A percentile compares a stretch with the other conserved stretches of the same genome.
Conservation (phyloP, 768 basidiomycete genomes). For the Tephrocybe sp. region DNA sequence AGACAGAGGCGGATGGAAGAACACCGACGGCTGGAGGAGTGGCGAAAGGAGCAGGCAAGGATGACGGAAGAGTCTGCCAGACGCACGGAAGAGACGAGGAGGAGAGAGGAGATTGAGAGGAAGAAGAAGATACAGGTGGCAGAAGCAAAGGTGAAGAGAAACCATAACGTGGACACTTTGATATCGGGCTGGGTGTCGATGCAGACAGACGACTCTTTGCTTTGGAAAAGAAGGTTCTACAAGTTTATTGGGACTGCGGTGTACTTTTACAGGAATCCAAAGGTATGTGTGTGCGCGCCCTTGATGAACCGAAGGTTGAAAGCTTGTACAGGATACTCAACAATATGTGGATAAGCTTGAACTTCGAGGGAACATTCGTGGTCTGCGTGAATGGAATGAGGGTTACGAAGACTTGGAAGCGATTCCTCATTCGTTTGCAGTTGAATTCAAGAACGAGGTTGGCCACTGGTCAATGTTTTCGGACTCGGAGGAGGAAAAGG, state of each 20-base stretch:
- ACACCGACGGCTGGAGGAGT: conserved; percentile 47
- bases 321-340: conserved; percentile 32
- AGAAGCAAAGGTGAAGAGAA: conserved; percentile 38
- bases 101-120: conserved; percentile 39
- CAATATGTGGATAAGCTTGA: conserved; percentile 41
- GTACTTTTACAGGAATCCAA: conserved; percentile 49
- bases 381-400: conserved; percentile 59
- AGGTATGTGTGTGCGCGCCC: conserved; percentile 42
- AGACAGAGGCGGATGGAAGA: conserved; percentile 49
- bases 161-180: conserved; percentile 32
- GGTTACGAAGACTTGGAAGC: conserved; percentile 67
- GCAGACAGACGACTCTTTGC: conserved; percentile 48
- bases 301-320: no score
- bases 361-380: conserved; percentile 44
- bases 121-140: conserved; percentile 45
- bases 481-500: conserved; percentile 66
- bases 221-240: conserved; percentile 67
- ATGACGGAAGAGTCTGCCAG: conserved; percentile 43
- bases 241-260: conserved; percentile 47
- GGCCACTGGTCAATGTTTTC: conserved; percentile 57
- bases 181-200: conserved; percentile 61
- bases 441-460: conserved; percentile 52
- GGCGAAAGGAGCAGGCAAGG: conserved; percentile 48
- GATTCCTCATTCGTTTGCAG: conserved; percentile 63
- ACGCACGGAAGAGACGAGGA: conserved; percentile 41